Evolutionary conservation across 2,329 filamentous ascomycete species (phyloP).

Genomic region (Colletotrichum sp.): DNA sequence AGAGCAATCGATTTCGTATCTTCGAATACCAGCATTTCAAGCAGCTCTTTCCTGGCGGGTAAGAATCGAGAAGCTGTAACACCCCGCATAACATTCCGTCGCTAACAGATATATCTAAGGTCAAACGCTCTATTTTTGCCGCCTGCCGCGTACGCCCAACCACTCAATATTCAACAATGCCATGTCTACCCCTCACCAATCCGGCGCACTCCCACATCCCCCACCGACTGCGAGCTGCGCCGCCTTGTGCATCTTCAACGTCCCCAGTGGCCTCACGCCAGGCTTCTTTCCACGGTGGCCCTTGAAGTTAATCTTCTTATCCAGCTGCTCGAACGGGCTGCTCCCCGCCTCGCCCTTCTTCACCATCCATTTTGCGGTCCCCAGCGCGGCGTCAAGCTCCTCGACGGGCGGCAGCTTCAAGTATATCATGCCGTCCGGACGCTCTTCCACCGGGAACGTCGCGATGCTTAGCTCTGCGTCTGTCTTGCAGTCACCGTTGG

Average conservation of each 20-base stretch:
- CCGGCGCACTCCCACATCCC: slow-evolving; percentile 43
- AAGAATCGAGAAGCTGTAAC: neutral
- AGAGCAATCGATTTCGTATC: no score
- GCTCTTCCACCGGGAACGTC: slow-evolving; percentile 78
- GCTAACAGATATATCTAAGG: neutral
- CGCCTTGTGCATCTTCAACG: slow-evolving; percentile 39
- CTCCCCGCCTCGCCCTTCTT: slow-evolving; percentile 68
- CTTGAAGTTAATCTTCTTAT: slow-evolving; percentile 49
- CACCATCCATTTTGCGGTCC: slow-evolving; percentile 80
- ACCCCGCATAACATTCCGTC: accelerated
- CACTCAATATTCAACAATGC: no score
- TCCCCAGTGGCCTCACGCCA: slow-evolving; percentile 37
- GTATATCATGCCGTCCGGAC: slow-evolving; percentile 78
- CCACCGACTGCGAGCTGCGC: slow-evolving; percentile 41
- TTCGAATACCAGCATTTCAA: no score
- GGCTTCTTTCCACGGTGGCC: slow-evolving; percentile 49
- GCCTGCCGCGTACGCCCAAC: neutral
- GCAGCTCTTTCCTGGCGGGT: no score
- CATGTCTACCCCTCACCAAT: no score
- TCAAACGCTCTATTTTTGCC: neutral
- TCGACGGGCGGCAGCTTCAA: slow-evolving; percentile 79
- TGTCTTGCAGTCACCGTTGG: slow-evolving; percentile 74
- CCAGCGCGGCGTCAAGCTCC: slow-evolving; percentile 80
- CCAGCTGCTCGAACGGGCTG: slow-evolving; percentile 47
- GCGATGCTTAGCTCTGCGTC: slow-evolving; percentile 80